These are phyloP conservation scores for Ogataea henricii DNA, from an alignment of 805 yeast genomes.

Conservation along the genomic window DNA sequence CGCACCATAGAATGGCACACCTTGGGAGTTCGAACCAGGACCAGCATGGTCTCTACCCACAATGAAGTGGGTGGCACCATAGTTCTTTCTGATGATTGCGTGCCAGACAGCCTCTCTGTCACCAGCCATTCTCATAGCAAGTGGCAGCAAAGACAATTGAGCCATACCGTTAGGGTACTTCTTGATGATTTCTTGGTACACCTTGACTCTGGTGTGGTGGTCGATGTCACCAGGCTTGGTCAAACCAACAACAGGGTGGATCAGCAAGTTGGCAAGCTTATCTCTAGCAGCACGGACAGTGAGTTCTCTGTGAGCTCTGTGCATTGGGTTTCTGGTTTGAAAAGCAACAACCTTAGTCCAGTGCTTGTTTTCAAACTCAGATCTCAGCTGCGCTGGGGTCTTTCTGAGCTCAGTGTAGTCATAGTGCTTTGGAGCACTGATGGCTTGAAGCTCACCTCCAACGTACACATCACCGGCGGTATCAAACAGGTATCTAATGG, in stretches of 20 bases:
- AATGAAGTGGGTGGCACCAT: constrained; percentile 95
- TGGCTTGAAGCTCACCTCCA: constrained; percentile 87
- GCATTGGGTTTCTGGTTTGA: constrained; percentile 99
- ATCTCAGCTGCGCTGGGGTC: constrained; percentile 87
- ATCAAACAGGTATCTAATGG: constrained; percentile 69
- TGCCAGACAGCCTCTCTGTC: constrained; percentile 99
- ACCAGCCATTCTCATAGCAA: constrained; percentile 99
- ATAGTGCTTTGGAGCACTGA: constrained; percentile 81
- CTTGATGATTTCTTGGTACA: constrained; percentile 87
- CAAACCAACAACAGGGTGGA: constrained; percentile 96
- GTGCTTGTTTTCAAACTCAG: constrained; percentile 75
- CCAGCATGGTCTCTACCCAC: constrained; percentile 99
- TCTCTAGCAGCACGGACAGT: constrained; percentile 97
- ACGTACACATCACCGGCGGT: constrained; percentile 81
- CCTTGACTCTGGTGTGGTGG: constrained; percentile 96
- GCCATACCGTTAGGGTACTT: constrained; percentile 96
- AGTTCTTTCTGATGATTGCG: constrained; percentile 93
- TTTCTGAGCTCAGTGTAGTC: constrained; percentile 86
- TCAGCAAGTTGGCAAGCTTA: constrained; percentile 80
- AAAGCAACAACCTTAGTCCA: constrained; percentile 94
- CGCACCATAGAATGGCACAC: constrained; percentile 94
- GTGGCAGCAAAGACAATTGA: constrained; percentile 79
- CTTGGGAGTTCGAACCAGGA: constrained; percentile 85
- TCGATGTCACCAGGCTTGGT: constrained; percentile 98
- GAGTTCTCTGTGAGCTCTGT: constrained; percentile 94